Conservation (phyloP, 2,329 filamentous ascomycete species). For the Colletotrichum aenigma region DNA sequence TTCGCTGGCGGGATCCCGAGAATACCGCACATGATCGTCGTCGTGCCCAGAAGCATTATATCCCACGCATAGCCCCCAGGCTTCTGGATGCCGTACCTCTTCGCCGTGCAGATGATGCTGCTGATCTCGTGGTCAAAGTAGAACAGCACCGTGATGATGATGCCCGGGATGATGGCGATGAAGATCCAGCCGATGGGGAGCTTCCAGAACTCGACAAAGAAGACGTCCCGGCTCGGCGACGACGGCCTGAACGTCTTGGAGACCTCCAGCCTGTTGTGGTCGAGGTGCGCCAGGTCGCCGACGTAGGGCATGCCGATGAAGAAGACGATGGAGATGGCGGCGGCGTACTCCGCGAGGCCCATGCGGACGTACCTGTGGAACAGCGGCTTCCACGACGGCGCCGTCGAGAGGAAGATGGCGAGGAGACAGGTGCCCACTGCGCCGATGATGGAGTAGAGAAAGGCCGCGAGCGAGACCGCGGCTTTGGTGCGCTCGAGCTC, state of each 20-base stretch:
- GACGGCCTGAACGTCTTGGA: conserved; percentile 62
- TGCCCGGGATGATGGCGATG: conserved; percentile 63
- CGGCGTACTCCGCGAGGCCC: conserved; percentile 66
- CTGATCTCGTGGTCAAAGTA: conserved; percentile 75
- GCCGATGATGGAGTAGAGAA: conserved; percentile 69
- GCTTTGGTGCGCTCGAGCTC: conserved; percentile 65
- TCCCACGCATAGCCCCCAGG: conserved; percentile 70
- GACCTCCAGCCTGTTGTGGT: conserved; percentile 63
- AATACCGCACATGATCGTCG: conserved; percentile 68
- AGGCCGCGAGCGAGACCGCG: conserved; percentile 62
- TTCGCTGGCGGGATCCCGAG: conserved; percentile 71
- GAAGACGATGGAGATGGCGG: conserved; percentile 68
- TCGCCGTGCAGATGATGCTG: conserved; percentile 69
- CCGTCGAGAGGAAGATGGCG: conserved; percentile 65
- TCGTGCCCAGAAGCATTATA: conserved; percentile 63
- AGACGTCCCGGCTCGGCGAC: conserved; percentile 54
- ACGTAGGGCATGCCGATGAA: conserved; percentile 68
- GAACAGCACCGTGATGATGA: conserved; percentile 70
- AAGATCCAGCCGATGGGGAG: conserved; percentile 64
- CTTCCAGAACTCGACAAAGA: conserved; percentile 69
- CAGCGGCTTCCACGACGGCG: conserved; percentile 64
- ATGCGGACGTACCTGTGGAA: conserved; percentile 67
- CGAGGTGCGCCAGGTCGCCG: conserved; percentile 61
- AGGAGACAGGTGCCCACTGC: conserved; percentile 67
- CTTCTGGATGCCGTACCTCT: conserved; percentile 64